phyloP scores from a whole-genome alignment of 371 early-diverging fungal species.

The Mortierella sp. region DNA sequence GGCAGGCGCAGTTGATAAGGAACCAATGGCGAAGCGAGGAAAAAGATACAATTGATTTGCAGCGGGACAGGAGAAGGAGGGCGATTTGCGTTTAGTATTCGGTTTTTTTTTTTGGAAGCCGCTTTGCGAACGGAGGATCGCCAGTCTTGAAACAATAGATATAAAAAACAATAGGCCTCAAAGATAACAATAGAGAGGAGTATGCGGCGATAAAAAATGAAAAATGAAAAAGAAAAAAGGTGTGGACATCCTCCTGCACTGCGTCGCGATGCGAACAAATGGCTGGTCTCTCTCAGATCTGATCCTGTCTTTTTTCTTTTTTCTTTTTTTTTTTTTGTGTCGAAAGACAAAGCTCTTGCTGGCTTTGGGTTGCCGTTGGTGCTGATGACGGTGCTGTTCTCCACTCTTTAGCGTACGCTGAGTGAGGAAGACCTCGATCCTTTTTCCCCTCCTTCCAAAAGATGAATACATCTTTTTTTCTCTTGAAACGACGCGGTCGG shows the following conservation, averaged over 20 bases:
- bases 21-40: constrained; percentile 6
- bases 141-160: constrained; percentile 9
- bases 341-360: neutral
- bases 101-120: constrained; percentile 4
- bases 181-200: neutral
- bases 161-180: constrained; percentile 1
- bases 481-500: constrained; percentile 22
- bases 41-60: neutral
- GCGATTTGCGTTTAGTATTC: constrained; percentile 44
- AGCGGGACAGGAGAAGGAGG: constrained; percentile 20
- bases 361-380: neutral
- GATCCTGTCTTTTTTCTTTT: constrained; percentile 7
- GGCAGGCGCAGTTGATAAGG: constrained; percentile 9
- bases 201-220: constrained; percentile 4
- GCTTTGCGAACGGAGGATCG: neutral
- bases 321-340: neutral
- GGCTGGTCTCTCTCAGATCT: constrained; percentile 26
- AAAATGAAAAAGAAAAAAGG: neutral
- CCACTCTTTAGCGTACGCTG: neutral
- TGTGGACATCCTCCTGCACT: constrained; percentile 35
- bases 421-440: constrained; percentile 3
- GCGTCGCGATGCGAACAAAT: neutral
- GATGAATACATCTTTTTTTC: constrained; percentile 4
- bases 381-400: constrained; percentile 6
- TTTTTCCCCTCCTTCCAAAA: constrained; percentile 11